Conservation (phyloP, 495 filamentous ascomycete genomes). For the Collariella sp. region DNA sequence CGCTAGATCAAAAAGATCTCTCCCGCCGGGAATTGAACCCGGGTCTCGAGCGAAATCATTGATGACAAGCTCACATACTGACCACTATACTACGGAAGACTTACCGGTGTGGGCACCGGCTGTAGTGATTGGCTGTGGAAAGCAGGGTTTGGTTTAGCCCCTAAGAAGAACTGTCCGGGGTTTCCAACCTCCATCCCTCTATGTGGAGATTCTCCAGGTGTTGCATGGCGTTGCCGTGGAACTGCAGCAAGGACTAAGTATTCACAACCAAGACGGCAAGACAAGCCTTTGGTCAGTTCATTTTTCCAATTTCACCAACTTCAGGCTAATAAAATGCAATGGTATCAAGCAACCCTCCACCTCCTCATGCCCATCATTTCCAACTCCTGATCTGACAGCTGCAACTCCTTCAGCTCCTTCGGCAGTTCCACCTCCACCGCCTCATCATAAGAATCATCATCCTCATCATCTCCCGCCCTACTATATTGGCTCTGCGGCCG, state of each 20-base stretch:
- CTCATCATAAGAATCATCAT: constrained; percentile 17
- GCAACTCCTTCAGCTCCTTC: constrained; percentile 12
- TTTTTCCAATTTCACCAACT: background rate
- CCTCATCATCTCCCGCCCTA: background rate
- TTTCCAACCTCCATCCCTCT: no score
- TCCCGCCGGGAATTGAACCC: constrained; percentile 29
- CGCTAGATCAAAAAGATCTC: constrained; percentile 21
- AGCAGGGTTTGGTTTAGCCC: no score
- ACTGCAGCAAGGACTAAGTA: no score
- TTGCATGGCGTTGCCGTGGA: no score
- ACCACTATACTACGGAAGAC: constrained; percentile 29
- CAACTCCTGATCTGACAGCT: constrained; percentile 4
- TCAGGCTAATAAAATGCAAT: background rate
- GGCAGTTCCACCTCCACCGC: constrained; percentile 20
- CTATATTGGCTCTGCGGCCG: constrained; percentile 1
- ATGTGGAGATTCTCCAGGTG: no score
- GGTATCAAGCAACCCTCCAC: constrained; percentile 13
- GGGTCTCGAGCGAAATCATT: constrained; percentile 22
- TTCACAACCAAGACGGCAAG: no score
- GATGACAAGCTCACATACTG: constrained; percentile 27
- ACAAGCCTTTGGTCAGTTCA: no score
- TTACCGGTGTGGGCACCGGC: constrained; percentile 17
- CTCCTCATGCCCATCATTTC: constrained; percentile 5
- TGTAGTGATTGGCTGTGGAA: constrained; percentile 16
- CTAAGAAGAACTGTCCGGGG: no score